Base-by-base conservation (phyloP, 768 basidiomycete species). In the Termitomyces sp. region DNA sequence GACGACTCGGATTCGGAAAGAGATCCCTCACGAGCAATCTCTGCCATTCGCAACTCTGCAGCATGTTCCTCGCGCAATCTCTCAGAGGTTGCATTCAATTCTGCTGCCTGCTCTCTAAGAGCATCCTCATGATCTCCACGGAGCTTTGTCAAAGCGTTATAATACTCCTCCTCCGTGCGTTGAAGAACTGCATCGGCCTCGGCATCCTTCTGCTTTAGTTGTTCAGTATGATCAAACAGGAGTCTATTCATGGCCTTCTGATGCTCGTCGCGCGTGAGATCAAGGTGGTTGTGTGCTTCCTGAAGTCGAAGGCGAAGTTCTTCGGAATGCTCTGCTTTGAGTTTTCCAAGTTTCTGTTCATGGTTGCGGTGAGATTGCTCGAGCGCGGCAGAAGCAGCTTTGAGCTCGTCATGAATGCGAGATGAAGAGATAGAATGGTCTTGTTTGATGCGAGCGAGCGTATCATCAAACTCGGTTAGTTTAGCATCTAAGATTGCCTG, bases 151-250 rank as follows among this genome's bases (percentile, higher is more conserved):
- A 94, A 74, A 21, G 84, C 85, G 57, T 91, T 85, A 68, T 92
- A 90, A 64, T 91, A 92, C 66, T 92, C 87, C 63, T 87, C 90
- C 65, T 90, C 88, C 6, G 87, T 90, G 51, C 78, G 81, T 59
- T 84, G 83, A 14, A 90, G 78, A 40, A 77, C 73, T 12, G 78
- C 73, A 6, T 83, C 77, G 27, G 82, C 71, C 59, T 82, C 77
- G 11, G 83, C 84, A 42, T 87, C 85, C 68, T 83, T 84, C 68
- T 78, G 76, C 69, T 85, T 86, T 58, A 85, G 67, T 10, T 68
- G 62, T 51, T 81, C 81, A 14, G 77, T 73, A 63, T 90, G 86
- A 51, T 84, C 86, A 1, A 75, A 72, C 16, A 68, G 66, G 25
- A 79, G 66, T 67, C 81, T 83, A 29, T 71, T 68, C 11, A 89